phyloP scores from a whole-genome alignment of 108 stramenopile genomes.

The Skeletonema tropicum region DNA sequence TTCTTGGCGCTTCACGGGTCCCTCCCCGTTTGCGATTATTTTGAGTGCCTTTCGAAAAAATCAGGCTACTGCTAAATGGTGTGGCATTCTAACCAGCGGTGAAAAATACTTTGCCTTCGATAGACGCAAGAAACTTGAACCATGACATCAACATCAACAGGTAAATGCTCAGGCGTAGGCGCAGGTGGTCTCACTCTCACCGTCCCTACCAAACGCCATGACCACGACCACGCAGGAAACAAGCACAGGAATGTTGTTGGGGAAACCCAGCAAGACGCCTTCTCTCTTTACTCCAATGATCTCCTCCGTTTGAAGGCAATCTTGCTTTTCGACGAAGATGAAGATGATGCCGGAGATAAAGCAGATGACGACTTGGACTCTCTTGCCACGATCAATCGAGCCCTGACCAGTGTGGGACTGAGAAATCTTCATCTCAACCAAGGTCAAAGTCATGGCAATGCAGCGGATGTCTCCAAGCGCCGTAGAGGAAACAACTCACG shows the following conservation, averaged over 20 bases:
- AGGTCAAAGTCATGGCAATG: not conserved
- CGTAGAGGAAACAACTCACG: no score
- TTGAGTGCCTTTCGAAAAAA: no score
- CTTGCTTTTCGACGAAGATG: not conserved
- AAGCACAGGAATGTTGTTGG: not conserved
- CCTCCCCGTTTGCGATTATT: no score
- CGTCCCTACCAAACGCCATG: not conserved
- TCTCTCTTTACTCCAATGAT: not conserved
- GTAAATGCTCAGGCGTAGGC: no score
- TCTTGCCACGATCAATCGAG: conserved; percentile 1
- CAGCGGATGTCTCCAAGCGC: no score
- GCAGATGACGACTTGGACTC: not conserved
- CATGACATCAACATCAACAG: no score
- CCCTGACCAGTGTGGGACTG: not conserved
- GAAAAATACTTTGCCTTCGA: no score
- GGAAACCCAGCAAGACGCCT: not conserved
- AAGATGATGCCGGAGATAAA: not conserved
- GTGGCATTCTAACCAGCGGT: no score
- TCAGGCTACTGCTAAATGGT: no score
- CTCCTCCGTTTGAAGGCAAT: not conserved
- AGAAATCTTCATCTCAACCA: not conserved
- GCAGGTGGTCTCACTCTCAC: not conserved
- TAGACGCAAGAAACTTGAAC: no score
- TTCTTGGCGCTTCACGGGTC: no score
- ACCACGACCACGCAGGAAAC: not conserved